These are phyloP conservation scores for Medicago arabica DNA, from an alignment of 306 rosid genomes.

Conservation along the genomic window DNA sequence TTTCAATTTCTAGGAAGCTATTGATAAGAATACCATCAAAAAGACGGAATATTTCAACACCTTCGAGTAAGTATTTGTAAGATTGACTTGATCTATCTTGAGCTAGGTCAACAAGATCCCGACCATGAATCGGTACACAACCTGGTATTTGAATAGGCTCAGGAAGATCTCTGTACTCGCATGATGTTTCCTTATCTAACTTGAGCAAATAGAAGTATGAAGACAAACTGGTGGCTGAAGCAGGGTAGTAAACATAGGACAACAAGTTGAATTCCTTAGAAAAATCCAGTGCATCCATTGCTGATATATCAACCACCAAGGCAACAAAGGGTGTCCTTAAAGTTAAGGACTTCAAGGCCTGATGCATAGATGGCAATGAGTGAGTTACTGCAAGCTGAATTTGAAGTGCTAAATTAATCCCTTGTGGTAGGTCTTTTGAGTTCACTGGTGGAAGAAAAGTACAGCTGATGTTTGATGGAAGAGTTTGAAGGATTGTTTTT, in stretches of 20 bases:
- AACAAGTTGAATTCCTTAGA: neutral
- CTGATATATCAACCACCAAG: neutral
- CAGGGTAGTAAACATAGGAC: neutral
- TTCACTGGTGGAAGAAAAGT: constrained; percentile 14
- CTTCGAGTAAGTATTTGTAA: neutral
- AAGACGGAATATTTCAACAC: neutral
- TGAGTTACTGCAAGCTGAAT: neutral
- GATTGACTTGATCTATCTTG: constrained; percentile 4
- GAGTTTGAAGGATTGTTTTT: constrained; percentile 9
- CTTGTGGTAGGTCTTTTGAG: constrained; percentile 8
- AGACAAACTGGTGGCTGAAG: neutral
- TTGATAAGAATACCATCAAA: neutral
- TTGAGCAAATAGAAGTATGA: neutral
- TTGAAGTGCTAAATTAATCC: neutral
- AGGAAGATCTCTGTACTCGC: constrained; percentile 26
- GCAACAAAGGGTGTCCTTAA: neutral
- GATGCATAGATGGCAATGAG: neutral
- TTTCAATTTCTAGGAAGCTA: neutral
- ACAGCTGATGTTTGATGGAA: constrained; percentile 29
- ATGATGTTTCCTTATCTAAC: constrained; percentile 41
- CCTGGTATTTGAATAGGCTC: constrained; percentile 31
- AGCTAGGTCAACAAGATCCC: neutral
- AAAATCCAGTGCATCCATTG: neutral
- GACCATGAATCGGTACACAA: constrained; percentile 19
- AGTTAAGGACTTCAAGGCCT: constrained; percentile 14